Conservation (phyloP, 129 eudicot species). For the Chrysanthemum lavandulifolium region DNA sequence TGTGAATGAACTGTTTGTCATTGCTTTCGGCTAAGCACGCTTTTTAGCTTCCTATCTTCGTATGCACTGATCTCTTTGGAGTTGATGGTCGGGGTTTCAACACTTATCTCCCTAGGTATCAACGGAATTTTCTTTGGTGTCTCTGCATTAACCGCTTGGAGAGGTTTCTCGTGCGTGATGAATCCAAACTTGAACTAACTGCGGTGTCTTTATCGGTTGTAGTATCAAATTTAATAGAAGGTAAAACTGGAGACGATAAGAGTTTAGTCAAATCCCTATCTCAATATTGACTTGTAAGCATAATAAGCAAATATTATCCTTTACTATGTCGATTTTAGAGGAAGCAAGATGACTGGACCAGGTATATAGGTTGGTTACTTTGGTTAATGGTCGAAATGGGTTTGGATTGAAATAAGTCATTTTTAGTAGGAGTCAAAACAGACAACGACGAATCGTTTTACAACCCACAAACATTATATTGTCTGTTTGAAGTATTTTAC, state of each 20-base stretch:
- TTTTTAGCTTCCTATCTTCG: slow-evolving; percentile 52
- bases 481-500: neutral
- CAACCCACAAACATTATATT: neutral
- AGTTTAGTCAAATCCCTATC: slow-evolving; percentile 39
- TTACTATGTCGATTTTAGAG: neutral
- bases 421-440: neutral
- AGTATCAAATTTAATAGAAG: slow-evolving; percentile 22
- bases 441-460: neutral
- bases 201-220: slow-evolving; percentile 24
- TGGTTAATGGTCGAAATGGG: neutral
- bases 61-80: slow-evolving; percentile 63
- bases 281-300: slow-evolving; percentile 13
- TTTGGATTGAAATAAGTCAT: neutral
- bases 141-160: slow-evolving; percentile 23
- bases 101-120: slow-evolving; percentile 24
- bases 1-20: slow-evolving; percentile 33
- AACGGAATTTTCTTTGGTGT: slow-evolving; percentile 52
- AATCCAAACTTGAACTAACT: slow-evolving; percentile 25
- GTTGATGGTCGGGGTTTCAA: slow-evolving; percentile 65
- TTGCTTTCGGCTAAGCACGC: slow-evolving; percentile 23
- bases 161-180: slow-evolving; percentile 10
- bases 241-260: slow-evolving; percentile 20
- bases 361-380: too few relatives aligned
- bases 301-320: neutral
- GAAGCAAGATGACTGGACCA: too few relatives aligned